phyloP scores from a whole-genome alignment of 2,329 filamentous ascomycete genomes.

The Epichloe amarillans region DNA sequence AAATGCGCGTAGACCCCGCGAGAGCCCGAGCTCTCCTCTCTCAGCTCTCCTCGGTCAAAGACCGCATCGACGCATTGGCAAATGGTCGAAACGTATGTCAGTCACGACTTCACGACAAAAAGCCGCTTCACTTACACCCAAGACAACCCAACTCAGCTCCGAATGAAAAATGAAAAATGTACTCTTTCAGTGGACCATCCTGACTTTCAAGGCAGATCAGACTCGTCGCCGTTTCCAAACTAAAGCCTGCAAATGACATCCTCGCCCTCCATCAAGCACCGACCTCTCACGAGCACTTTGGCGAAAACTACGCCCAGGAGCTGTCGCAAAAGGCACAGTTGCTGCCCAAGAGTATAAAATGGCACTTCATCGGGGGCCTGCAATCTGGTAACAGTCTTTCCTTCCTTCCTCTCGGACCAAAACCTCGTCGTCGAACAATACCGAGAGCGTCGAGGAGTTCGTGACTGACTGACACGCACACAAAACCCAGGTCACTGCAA shows the following conservation, averaged over 20 bases:
- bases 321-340: constrained; percentile 72
- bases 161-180: background rate
- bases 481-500: constrained; percentile 65
- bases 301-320: constrained; percentile 93
- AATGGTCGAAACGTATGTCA: constrained; percentile 40
- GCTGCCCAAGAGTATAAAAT: constrained; percentile 63
- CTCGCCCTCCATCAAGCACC: constrained; percentile 60
- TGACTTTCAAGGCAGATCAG: constrained; percentile 42
- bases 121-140: background rate
- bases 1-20: constrained; percentile 49
- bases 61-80: constrained; percentile 41
- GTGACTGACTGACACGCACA: background rate
- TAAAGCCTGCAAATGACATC: constrained; percentile 88
- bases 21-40: constrained; percentile 49
- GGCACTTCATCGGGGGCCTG: constrained; percentile 94
- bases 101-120: no score
- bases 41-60: constrained; percentile 47
- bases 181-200: background rate
- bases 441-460: no score
- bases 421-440: no score
- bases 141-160: background rate
- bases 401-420: no score
- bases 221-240: constrained; percentile 88
- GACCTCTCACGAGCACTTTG: constrained; percentile 61
- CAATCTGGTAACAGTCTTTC: constrained; percentile 48